Evolutionary conservation across 2,329 filamentous ascomycete species (phyloP).

Genomic region (Purpureocillium lavendulum): DNA sequence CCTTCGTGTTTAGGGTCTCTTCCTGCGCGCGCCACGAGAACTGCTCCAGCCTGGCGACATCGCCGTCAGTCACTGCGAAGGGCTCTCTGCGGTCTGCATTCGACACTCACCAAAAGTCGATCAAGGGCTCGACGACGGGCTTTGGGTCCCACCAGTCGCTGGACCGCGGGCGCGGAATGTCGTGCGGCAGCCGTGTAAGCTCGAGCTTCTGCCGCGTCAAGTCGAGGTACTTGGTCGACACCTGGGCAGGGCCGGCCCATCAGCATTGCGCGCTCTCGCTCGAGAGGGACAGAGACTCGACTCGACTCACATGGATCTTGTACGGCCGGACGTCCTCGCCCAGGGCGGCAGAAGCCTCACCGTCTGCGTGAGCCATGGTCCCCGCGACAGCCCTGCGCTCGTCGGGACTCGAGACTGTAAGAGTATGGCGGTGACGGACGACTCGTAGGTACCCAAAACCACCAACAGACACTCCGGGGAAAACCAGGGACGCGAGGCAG

Average conservation of each 20-base stretch:
- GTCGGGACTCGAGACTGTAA: too few species aligned
- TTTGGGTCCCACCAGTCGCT: conserved; percentile 53
- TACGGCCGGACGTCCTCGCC: conserved; percentile 44
- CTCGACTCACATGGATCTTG: conserved; percentile 43
- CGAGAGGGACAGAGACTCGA: too few species aligned
- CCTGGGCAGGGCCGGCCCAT: conserved; percentile 26
- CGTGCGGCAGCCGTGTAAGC: conserved; percentile 55
- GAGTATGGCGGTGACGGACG: too few species aligned
- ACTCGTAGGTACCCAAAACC: too few species aligned
- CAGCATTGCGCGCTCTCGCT: too few species aligned
- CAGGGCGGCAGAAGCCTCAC: conserved; percentile 13
- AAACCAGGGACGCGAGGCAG: too few species aligned
- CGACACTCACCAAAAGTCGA: conserved; percentile 53
- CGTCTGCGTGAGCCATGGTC: conserved; percentile 5
- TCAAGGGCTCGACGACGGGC: conserved; percentile 50
- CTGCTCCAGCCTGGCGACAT: conserved; percentile 46
- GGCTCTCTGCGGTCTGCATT: not conserved
- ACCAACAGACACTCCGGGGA: too few species aligned
- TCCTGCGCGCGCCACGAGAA: conserved; percentile 59
- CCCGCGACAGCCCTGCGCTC: too few species aligned
- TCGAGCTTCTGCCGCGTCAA: conserved; percentile 61
- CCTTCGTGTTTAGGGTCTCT: conserved; percentile 42
- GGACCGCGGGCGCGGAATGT: conserved; percentile 37
- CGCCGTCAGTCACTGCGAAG: too few species aligned
- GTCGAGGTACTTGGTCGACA: conserved; percentile 59